Evolutionary conservation across 805 yeast species (phyloP).

Genomic region (Yarrowia osloensis): DNA sequence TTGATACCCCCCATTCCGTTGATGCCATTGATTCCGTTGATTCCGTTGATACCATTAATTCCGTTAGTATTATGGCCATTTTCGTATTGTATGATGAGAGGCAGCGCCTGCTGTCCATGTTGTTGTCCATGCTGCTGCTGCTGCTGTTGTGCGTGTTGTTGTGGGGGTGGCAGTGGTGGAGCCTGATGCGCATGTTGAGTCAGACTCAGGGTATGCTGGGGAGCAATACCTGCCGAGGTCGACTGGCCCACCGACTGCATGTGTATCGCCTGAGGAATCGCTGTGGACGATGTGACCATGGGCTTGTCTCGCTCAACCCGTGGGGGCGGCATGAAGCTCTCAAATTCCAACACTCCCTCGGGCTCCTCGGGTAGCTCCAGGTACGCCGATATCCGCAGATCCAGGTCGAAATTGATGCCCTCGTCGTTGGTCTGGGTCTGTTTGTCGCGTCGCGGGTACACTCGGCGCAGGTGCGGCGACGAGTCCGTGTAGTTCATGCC

Average conservation of each 20-base stretch:
- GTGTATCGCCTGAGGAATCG: slow-evolving; percentile 1
- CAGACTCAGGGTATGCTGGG: background rate
- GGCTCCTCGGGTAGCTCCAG: slow-evolving; percentile 30
- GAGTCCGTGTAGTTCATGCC: slow-evolving; percentile 29
- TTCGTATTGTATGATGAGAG: background rate
- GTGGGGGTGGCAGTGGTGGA: background rate
- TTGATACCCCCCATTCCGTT: background rate
- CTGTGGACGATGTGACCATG: background rate
- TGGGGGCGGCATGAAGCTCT: slow-evolving; percentile 23
- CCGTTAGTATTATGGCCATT: background rate
- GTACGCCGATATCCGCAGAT: slow-evolving; percentile 30
- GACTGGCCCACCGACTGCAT: slow-evolving; percentile 20
- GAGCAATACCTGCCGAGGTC: background rate
- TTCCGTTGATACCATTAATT: background rate
- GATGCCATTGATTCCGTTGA: background rate
- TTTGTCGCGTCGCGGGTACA: slow-evolving; percentile 28
- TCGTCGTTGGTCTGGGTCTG: slow-evolving; percentile 30
- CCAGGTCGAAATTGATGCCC: slow-evolving; percentile 29
- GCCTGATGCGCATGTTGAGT: background rate
- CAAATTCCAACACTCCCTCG: slow-evolving; percentile 15
- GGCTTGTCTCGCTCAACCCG: slow-evolving; percentile 7
- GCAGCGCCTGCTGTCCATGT: background rate
- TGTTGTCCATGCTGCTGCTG: background rate
- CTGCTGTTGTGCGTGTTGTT: background rate
- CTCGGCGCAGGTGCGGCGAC: slow-evolving; percentile 8